A percentile compares a stretch with the other conserved stretches of the same genome.
Conservation (phyloP, 2,329 filamentous ascomycete species). For the Alternaria conjuncta region DNA sequence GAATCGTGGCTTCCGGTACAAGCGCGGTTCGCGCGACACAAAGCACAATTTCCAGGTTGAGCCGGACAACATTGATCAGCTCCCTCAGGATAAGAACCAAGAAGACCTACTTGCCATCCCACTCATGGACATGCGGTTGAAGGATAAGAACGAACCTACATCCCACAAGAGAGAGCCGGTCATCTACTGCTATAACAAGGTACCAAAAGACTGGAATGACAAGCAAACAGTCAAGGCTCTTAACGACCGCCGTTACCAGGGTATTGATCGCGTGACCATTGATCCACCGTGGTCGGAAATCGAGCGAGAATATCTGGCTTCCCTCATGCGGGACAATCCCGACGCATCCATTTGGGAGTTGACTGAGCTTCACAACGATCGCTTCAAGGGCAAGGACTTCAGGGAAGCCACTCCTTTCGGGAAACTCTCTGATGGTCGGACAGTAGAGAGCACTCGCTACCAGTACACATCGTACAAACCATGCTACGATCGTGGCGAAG, state of each 20-base stretch:
- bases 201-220: slow-evolving; percentile 34
- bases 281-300: slow-evolving; percentile 21
- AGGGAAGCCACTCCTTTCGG: slow-evolving; percentile 11
- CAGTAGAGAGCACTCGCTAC: slow-evolving; percentile 34
- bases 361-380: slow-evolving; percentile 33
- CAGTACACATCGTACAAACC: slow-evolving; percentile 35
- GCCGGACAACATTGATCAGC: slow-evolving; percentile 2
- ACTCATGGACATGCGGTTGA: slow-evolving; percentile 40
- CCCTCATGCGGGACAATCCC: slow-evolving; percentile 16
- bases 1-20: slow-evolving; percentile 31
- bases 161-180: slow-evolving; percentile 13
- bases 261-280: slow-evolving; percentile 28
- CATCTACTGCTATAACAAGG: slow-evolving; percentile 21
- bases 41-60: slow-evolving; percentile 15
- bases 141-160: neutral
- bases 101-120: slow-evolving; percentile 24
- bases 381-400: slow-evolving; percentile 22
- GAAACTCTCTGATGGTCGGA: slow-evolving; percentile 23
- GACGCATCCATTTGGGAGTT: slow-evolving; percentile 34
- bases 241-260: slow-evolving; percentile 34
- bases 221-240: slow-evolving; percentile 30
- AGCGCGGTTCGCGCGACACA: slow-evolving; percentile 19
- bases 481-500: slow-evolving; percentile 26
- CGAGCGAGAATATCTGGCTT: slow-evolving; percentile 29
- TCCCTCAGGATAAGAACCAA: slow-evolving; percentile 22